Percentiles rank a stretch among this genome's conserved stretches.
Conservation (phyloP, 176 grass and related monocot genomes). For the Secale cereale region DNA sequence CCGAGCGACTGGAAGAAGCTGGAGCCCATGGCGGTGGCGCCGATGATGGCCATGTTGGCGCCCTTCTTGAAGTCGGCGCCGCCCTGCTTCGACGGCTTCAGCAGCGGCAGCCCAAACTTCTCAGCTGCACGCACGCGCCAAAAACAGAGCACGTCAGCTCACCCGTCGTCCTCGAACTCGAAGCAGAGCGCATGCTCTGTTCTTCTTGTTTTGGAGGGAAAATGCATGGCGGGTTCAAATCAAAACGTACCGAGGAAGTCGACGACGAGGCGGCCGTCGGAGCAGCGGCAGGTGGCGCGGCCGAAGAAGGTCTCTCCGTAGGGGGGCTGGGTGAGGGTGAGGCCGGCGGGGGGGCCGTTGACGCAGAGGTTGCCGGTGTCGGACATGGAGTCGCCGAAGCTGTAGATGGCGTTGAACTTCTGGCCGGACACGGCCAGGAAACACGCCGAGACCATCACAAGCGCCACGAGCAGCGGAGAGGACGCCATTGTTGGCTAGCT, state of each 20-base stretch:
- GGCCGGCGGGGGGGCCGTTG: conserved; percentile 48
- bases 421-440: conserved; percentile 41
- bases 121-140: conserved; percentile 41
- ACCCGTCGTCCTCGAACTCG: background rate
- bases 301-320: conserved; percentile 86
- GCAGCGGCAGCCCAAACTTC: conserved; percentile 65
- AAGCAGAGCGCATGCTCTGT: conserved; percentile 3
- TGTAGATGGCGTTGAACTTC: conserved; percentile 77
- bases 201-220: conserved; percentile 47
- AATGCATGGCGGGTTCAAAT: conserved; percentile 25
- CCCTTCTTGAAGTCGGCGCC: conserved; percentile 55
- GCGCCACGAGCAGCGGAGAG: background rate
- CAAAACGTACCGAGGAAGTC: conserved; percentile 65
- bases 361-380: conserved; percentile 91
- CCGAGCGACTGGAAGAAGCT: conserved; percentile 82
- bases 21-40: conserved; percentile 62
- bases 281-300: conserved; percentile 82
- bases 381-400: conserved; percentile 90
- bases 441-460: conserved; percentile 5
- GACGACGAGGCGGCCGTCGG: conserved; percentile 84
- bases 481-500: conserved; percentile 30
- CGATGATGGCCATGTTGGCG: conserved; percentile 97
- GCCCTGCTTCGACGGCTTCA: conserved; percentile 60
- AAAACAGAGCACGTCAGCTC: background rate
- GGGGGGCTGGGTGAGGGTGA: conserved; percentile 66